Conservation (phyloP, 768 basidiomycete species). For the Lentinula aciculospora region DNA sequence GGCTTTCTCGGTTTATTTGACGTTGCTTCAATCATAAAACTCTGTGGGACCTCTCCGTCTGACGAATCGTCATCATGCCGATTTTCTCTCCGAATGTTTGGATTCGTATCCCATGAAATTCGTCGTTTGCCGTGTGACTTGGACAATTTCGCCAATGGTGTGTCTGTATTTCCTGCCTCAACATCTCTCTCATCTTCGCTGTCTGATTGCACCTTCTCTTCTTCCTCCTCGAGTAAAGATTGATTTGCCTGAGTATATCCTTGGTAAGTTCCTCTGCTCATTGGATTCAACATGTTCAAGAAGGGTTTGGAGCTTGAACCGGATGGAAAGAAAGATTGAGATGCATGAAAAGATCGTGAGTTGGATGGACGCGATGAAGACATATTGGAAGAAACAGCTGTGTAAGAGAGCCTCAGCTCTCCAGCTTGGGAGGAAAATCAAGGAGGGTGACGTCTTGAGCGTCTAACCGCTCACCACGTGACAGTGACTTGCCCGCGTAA, state of each 20-base stretch:
- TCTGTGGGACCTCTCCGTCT: constrained; percentile 82
- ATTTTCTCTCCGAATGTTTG: constrained; percentile 70
- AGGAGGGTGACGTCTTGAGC: background rate
- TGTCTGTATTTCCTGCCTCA: constrained; percentile 49
- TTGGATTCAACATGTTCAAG: constrained; percentile 78
- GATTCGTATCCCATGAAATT: constrained; percentile 59
- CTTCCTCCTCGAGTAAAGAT: constrained; percentile 67
- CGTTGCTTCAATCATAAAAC: constrained; percentile 78
- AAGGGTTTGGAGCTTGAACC: constrained; percentile 70
- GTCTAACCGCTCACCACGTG: background rate
- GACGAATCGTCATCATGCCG: constrained; percentile 54
- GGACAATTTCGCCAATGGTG: constrained; percentile 19
- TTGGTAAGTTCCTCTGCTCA: constrained; percentile 57
- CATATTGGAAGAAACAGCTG: background rate
- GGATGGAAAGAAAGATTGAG: constrained; percentile 28
- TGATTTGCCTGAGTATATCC: constrained; percentile 75
- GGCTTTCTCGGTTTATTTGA: constrained; percentile 31
- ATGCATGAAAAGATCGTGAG: constrained; percentile 29
- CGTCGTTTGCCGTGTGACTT: constrained; percentile 43
- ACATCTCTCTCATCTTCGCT: constrained; percentile 45
- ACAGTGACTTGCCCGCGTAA: background rate
- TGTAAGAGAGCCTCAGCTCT: background rate
- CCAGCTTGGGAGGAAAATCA: background rate
- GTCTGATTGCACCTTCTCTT: constrained; percentile 35
- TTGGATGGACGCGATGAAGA: constrained; percentile 22